Evolutionary conservation across 352 stramenopile genomes (phyloP), one percentile per base, ranked within the genome.

Genomic region (Pythium oligandrum): DNA sequence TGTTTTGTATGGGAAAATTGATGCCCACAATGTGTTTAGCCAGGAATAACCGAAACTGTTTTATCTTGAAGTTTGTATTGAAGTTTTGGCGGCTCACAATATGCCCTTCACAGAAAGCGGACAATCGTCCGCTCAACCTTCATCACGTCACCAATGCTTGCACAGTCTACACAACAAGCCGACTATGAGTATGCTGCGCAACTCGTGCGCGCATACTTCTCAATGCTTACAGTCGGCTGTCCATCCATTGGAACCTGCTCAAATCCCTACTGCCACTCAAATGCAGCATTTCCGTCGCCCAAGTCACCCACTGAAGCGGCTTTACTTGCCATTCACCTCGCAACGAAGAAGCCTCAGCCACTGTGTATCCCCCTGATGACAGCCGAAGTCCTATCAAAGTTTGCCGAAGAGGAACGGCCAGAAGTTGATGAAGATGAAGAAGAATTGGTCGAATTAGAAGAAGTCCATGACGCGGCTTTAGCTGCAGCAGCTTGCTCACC

Each of bases 191-290:
- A 90, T 50, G 79, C 79, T 50, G 58, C 57, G n/a, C 55, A 66
- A n/a, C 71, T 90, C 9, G 75, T 90, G 46, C 53, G 60, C 12
- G 51, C 64, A 42, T 90, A 90, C 53, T 90, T 86, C 38, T 36
- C 31, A 31, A 87, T 90, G 71, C 47, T 90, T 35, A 90, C 69
- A 0, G 53, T 68, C 42, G 76, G 79, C 1, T 90, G 79, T 45
- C 56, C 55, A 3, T 36, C 48, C 32, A 35, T n/a, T 1, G 32
- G 37, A 4, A 5, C n/a, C 6, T 90, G 79, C 37, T 43, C 6
- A 2, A 90, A 79, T 47, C 32, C 7, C 6, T 43, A 64, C 30
- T 90, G 76, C 51, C 54, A 48, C 32, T 78, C 68, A 17, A 83
- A 71, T 33, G 4, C 42, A 34, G 35, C 57, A 31, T 54, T 38